These are phyloP conservation scores for Globisporangium cederbergense DNA, from an alignment of 352 stramenopile species.

Conservation along the genomic window DNA sequence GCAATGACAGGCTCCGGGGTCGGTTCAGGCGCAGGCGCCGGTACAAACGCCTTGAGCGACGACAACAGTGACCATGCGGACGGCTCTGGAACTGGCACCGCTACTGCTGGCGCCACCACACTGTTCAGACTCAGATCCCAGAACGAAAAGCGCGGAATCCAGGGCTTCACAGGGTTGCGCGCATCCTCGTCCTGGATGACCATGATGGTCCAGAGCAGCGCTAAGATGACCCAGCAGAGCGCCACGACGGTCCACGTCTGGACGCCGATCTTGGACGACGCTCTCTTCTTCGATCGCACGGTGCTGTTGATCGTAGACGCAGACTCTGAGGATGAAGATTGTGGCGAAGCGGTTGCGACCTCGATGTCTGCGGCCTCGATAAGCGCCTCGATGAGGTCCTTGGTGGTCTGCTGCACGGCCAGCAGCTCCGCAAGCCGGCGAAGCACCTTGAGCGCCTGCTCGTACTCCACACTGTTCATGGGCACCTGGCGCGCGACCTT, in stretches of 20 bases:
- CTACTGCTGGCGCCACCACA: not conserved
- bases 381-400: conserved; percentile 6
- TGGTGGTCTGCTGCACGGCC: conserved; percentile 10
- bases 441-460: conserved; percentile 7
- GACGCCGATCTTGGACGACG: not conserved
- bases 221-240: conserved; percentile 12
- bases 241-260: conserved; percentile 9
- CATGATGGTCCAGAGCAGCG: conserved; percentile 11
- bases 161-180: conserved; percentile 3
- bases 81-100: not conserved
- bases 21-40: not conserved
- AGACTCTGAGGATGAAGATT: not conserved
- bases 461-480: conserved; percentile 2
- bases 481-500: conserved; percentile 5
- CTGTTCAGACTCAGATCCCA: not conserved
- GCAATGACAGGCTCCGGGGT: not conserved
- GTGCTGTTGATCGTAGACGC: not conserved
- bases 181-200: conserved; percentile 7
- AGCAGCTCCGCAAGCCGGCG: conserved; percentile 8
- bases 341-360: not conserved
- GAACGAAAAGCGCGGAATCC: conserved; percentile 9
- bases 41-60: conserved; percentile 5
- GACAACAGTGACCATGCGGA: conserved; percentile 7
- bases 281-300: not conserved
- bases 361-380: conserved; percentile 8